Percentiles rank a stretch among this genome's conserved stretches.
phyloP scores from a whole-genome alignment of 1,284 basidiomycete species.

The Heterobasidion occidentale region DNA sequence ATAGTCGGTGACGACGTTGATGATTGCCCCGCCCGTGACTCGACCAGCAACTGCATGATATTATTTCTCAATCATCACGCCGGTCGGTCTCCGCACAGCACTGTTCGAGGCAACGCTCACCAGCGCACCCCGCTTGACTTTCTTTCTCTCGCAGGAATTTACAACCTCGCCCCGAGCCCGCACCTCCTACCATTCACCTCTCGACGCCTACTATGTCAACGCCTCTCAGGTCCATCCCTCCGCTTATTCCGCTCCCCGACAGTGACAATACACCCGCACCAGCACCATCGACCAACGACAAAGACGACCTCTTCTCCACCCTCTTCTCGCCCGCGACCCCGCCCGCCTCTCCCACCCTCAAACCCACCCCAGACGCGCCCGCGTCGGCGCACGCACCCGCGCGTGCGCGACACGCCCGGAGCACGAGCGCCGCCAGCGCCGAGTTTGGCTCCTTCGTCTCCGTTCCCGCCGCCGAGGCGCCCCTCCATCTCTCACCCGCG shows the following conservation, averaged over 20 bases:
- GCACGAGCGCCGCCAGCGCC: slow-evolving; percentile 28
- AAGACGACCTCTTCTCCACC: slow-evolving; percentile 34
- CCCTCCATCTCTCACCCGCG: slow-evolving; percentile 23
- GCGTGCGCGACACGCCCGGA: slow-evolving; percentile 9
- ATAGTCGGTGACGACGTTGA: too few relatives aligned
- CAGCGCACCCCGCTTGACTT: too few relatives aligned
- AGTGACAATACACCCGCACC: not conserved
- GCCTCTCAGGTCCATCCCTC: slow-evolving; percentile 2
- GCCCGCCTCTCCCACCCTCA: slow-evolving; percentile 25
- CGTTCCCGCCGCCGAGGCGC: slow-evolving; percentile 51
- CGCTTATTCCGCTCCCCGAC: slow-evolving; percentile 7
- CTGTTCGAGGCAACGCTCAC: too few relatives aligned
- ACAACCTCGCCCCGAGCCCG: too few relatives aligned
- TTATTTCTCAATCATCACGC: too few relatives aligned
- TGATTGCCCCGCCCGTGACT: too few relatives aligned
- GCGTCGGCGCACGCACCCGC: slow-evolving; percentile 4
- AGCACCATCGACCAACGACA: slow-evolving; percentile 12
- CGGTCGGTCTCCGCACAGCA: too few relatives aligned
- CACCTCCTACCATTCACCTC: not conserved
- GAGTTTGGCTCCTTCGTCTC: slow-evolving; percentile 68
- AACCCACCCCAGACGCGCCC: slow-evolving; percentile 2
- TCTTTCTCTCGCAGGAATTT: too few relatives aligned
- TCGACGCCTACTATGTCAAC: not conserved
- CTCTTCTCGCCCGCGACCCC: slow-evolving; percentile 38
- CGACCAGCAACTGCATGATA: too few relatives aligned